Percentiles rank a stretch among this genome's conserved stretches.
phyloP scores from a whole-genome alignment of 2,329 filamentous ascomycete species.

The Chalaropsis ovoidea region DNA sequence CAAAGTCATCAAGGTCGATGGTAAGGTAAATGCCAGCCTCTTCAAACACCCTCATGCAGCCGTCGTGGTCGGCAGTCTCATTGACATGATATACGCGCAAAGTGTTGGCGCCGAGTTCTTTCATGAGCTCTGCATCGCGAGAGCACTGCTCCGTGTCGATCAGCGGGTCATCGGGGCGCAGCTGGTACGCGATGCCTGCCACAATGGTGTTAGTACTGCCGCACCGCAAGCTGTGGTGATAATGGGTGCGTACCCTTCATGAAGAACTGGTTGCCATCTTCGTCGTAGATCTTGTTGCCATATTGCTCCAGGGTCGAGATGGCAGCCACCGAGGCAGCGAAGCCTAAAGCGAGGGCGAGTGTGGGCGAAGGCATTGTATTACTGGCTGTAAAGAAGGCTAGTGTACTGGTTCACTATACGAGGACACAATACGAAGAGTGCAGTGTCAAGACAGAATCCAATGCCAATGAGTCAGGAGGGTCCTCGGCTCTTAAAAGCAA shows the following conservation, averaged over 20 bases:
- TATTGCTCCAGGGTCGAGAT: conserved; percentile 45
- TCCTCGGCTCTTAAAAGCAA: not conserved
- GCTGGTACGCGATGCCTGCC: conserved; percentile 62
- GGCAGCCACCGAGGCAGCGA: conserved; percentile 33
- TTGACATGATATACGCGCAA: conserved; percentile 88
- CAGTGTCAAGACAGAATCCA: not conserved
- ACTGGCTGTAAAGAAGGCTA: not conserved
- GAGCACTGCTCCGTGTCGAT: conserved; percentile 64
- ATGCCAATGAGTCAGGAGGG: not conserved
- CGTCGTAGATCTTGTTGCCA: conserved; percentile 77
- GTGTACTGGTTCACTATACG: not conserved
- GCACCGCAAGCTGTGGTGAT: conserved; percentile 16
- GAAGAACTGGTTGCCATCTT: conserved; percentile 71
- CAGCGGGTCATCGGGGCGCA: conserved; percentile 55
- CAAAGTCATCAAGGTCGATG: conserved; percentile 70
- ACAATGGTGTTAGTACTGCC: conserved; percentile 8
- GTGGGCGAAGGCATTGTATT: not conserved
- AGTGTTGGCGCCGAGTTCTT: conserved; percentile 67
- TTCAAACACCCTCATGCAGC: conserved; percentile 71
- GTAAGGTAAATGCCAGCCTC: conserved; percentile 75
- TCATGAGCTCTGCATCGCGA: conserved; percentile 67
- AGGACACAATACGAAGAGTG: not conserved
- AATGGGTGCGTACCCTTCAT: conserved; percentile 58
- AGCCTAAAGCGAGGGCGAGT: conserved; percentile 2
- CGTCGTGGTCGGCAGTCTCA: conserved; percentile 56